Evolutionary conservation across 306 rosid genomes (phyloP), one percentile per base, ranked within the genome.

Genomic region (Gastrolobium bilobum): DNA sequence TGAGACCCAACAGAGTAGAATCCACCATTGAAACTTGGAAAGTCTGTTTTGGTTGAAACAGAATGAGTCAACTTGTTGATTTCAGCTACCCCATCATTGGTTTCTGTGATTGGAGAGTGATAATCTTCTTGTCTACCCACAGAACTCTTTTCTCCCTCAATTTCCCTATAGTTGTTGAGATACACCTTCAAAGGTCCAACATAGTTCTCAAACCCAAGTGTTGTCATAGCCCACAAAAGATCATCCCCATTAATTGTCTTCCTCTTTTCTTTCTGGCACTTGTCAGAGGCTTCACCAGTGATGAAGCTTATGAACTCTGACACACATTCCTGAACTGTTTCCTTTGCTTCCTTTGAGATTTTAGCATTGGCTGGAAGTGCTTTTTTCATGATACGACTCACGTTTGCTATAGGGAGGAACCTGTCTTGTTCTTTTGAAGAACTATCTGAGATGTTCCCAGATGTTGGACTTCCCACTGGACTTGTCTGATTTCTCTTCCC

Each of bases 231-330:
- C 98, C 98, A 93, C 5, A 93, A 84, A 70, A 93, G 92, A 73
- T 93, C 98, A 38, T 93, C 98, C 4, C 98, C 98, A 43, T 93
- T 91, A 64, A 91, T 89, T 2, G 98, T 93, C 84, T 93, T 93
- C 78, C 98, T 87, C 84, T 93, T 93, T 37, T 93, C 98, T 38
- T 92, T 70, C 8, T 87, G 97, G 59, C 98, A 93, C 89, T 91
- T 93, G 56, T 93, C 93, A 2, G 97, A 93, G n/a, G 98, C 98
- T 58, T 93, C 98, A 2, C 98, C 93, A 0, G 98, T 91, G 62
- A 93, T 88, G 93, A 93, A 93, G 83, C 98, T 93, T 31, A 93
- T 91, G 91, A 91, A 93, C 88, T 93, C 97, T 26, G 98, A 93
- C 0, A 91, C 98, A 47, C 98, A 93, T 85, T 91, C 98, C 39